Percentiles rank a stretch among this genome's conserved stretches.
These are phyloP conservation scores for Artemisia tridentata DNA, from an alignment of 129 eudicot genomes.

Conservation along the genomic window DNA sequence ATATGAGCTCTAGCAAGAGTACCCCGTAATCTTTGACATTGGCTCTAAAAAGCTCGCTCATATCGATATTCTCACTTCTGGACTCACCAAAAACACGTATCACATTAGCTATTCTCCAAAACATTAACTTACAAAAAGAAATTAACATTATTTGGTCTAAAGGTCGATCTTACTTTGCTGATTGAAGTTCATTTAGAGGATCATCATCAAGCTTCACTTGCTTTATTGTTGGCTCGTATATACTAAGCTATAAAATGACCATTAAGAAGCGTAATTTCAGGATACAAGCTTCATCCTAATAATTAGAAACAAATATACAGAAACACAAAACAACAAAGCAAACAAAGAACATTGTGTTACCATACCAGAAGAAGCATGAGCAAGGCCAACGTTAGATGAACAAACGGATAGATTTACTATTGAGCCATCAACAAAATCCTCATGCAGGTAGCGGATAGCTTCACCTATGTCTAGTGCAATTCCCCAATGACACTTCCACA, in stretches of 20 bases:
- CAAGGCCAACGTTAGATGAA: conserved; percentile 28
- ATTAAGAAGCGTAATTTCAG: conserved; percentile 12
- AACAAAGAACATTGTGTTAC: conserved; percentile 25
- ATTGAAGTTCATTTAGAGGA: conserved; percentile 10
- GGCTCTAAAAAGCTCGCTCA: conserved; percentile 25
- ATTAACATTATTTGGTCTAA: conserved; percentile 8
- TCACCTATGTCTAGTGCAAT: conserved; percentile 46
- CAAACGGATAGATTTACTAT: conserved; percentile 36
- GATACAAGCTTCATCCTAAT: neutral
- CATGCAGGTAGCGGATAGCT: conserved; percentile 45
- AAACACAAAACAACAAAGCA: neutral
- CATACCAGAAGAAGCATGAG: conserved; percentile 28
- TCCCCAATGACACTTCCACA: conserved; percentile 38
- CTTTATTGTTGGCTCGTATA: conserved; percentile 32
- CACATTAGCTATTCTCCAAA: conserved; percentile 11
- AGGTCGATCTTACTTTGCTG: conserved; percentile 31
- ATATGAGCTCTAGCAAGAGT: conserved; percentile 48
- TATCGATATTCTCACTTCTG: conserved; percentile 21
- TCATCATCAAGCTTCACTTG: conserved; percentile 31
- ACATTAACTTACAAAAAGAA: conserved; percentile 2
- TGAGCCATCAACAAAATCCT: conserved; percentile 48
- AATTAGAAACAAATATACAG: neutral
- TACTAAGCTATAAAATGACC: conserved; percentile 37
- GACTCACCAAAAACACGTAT: conserved; percentile 14
- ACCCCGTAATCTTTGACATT: conserved; percentile 40